Evolutionary conservation across 345 rosid species (phyloP).

Genomic region (Barbarea vulgaris): DNA sequence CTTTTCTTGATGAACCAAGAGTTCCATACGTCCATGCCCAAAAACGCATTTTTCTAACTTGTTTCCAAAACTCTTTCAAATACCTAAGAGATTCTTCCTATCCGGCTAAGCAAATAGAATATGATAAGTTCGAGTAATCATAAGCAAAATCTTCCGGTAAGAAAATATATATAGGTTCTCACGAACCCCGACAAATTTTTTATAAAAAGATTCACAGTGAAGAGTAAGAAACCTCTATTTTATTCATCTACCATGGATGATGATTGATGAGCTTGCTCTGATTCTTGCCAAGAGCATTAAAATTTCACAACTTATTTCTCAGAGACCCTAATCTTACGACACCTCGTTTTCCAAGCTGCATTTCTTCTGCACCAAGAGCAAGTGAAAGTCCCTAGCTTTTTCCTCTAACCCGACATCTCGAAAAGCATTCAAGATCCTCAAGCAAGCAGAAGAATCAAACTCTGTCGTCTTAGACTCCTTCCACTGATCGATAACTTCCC

Average conservation of each 20-base stretch:
- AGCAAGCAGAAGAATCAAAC: conserved; percentile 61
- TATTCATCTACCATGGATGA: conserved; percentile 8
- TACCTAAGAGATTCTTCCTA: not conserved
- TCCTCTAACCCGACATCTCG: conserved; percentile 54
- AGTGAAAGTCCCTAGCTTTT: conserved; percentile 48
- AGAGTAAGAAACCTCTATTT: conserved; percentile 18
- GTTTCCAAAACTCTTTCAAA: no score
- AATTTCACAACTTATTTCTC: not conserved
- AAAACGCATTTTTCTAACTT: no score
- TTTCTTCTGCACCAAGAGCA: conserved; percentile 54
- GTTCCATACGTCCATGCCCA: no score
- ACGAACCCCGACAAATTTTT: not conserved
- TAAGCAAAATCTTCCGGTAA: conserved; percentile 2
- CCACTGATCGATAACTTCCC: conserved; percentile 80
- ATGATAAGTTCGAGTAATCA: not conserved
- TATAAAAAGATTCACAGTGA: conserved; percentile 1
- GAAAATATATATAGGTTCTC: not conserved
- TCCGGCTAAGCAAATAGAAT: not conserved
- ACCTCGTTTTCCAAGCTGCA: conserved; percentile 36
- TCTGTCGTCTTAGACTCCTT: conserved; percentile 63
- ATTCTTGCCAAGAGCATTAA: not conserved
- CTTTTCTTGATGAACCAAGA: no score
- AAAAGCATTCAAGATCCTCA: conserved; percentile 59
- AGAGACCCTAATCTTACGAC: conserved; percentile 9
- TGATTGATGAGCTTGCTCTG: conserved; percentile 13